phyloP scores from a whole-genome alignment of 371 early-diverging fungal species.

The Actinomucor elegans region DNA sequence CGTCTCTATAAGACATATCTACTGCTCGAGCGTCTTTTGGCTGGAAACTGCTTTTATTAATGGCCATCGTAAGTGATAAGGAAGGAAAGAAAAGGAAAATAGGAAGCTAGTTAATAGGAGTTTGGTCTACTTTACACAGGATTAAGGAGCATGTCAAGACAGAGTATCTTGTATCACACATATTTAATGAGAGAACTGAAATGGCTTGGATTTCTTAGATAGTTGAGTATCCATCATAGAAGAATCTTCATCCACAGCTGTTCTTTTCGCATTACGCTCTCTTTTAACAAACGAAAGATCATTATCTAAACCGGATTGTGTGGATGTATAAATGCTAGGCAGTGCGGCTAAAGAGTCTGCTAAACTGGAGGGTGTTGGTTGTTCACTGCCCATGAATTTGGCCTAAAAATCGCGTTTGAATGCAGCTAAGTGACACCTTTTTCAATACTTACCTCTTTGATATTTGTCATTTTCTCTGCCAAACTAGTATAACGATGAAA shows the following conservation, averaged over 20 bases:
- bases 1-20: conserved; percentile 11
- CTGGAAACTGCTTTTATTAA: conserved; percentile 17
- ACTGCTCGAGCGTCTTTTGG: conserved; percentile 29
- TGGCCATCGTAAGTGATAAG: neutral
- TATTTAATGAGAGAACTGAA: conserved; percentile 5
- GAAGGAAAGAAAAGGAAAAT: conserved; percentile 3
- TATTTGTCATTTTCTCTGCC: conserved; percentile 76
- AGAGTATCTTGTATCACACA: neutral
- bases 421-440: too few species aligned
- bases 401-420: conserved; percentile 2
- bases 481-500: conserved; percentile 60
- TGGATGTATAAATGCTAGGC: conserved; percentile 5
- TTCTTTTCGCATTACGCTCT: neutral
- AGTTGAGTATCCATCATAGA: neutral
- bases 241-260: neutral
- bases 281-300: conserved; percentile 4
- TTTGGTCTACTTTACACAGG: too few species aligned
- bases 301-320: neutral
- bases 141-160: neutral
- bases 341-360: conserved; percentile 2
- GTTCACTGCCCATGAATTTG: conserved; percentile 1
- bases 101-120: too few species aligned
- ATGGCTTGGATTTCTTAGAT: conserved; percentile 4
- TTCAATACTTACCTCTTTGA: conserved; percentile 73
- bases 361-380: neutral